Evolutionary conservation across 225 moss, liverwort and hornwort genomes (phyloP), one percentile per base, ranked within the genome.

Genomic region (Physcomitrium patens): DNA sequence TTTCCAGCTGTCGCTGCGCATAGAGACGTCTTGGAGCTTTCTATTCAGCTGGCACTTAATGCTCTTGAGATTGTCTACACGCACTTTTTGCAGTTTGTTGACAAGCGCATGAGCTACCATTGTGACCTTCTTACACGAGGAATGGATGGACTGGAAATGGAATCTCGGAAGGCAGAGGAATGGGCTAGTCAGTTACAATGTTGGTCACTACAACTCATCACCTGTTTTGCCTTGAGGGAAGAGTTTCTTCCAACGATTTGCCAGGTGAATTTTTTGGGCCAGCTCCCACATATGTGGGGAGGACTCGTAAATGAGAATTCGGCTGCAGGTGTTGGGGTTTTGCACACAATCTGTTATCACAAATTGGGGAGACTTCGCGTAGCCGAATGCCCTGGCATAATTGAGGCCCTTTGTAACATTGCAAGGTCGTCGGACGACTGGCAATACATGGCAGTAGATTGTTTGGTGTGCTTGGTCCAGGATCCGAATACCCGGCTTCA

Each of bases 151-250:
- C 78, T 92, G 31, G 95, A 99, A 77, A 93, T 95, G 95, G 99
- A 99, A 73, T 91, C 95, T 42, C 89, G 95, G 31, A 99, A 99
- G 81, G 93, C 99, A 65, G 99, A 99, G 80, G 99, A 99, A 82
- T 99, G 99, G 99, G 99, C 99, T 76, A 95, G 95, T 75, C 99
- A 99, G 83, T 82, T 99, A 78, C 99, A 99, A 79, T 99, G 99
- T 73, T 99, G 99, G 99, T 95, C 99, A 11, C 76, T 99, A 57
- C 99, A 99, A 85, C 99, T 99, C 56, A 95, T 99, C 61, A 99
- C 95, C 79, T 99, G 99, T 81, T 99, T 99, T 78, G 95, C 99
- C 15, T 95, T 99, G 79, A 99, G 95, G 82, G 78, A 95, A 70
- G 89, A 92, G 66, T 99, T 93, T 74, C 76, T 99, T 17, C 90